Percentiles rank a stretch among this genome's conserved stretches.
phyloP scores from a whole-genome alignment of 805 yeast species.

The Wickerhamomyces strasburgensis region DNA sequence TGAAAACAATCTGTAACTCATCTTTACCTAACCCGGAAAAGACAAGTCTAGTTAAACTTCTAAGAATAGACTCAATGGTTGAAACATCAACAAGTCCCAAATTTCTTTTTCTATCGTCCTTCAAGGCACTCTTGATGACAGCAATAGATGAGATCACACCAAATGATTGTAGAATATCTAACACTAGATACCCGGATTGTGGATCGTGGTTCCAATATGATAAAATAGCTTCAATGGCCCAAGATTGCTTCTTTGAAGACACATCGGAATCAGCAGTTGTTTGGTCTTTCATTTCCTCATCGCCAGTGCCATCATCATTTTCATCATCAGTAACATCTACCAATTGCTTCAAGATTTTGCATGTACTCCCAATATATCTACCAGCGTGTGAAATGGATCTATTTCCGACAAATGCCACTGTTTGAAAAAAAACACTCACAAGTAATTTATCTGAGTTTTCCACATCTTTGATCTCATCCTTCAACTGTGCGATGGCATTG shows the following conservation, averaged over 20 bases:
- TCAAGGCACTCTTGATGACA: constrained; percentile 40
- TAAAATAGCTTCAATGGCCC: constrained; percentile 52
- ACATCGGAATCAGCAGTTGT: constrained; percentile 19
- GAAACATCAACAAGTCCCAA: constrained; percentile 40
- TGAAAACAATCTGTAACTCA: constrained; percentile 28
- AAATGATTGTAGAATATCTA: constrained; percentile 45
- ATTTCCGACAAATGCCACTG: constrained; percentile 77
- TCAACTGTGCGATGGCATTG: constrained; percentile 27
- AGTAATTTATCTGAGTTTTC: constrained; percentile 39
- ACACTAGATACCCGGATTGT: constrained; percentile 56
- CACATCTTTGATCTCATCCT: constrained; percentile 26
- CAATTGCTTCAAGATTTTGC: constrained; percentile 31
- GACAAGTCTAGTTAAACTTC: constrained; percentile 28
- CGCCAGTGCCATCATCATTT: constrained; percentile 1
- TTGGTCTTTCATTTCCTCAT: constrained; percentile 4
- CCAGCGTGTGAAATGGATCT: constrained; percentile 79
- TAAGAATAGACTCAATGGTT: constrained; percentile 39
- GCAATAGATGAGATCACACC: constrained; percentile 38
- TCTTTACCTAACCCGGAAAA: constrained; percentile 17
- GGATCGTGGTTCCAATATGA: constrained; percentile 64
- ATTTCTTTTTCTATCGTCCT: constrained; percentile 28
- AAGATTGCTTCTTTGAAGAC: constrained; percentile 29
- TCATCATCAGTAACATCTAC: constrained; percentile 15
- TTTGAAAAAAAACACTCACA: constrained; percentile 60
- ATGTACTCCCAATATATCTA: constrained; percentile 43